phyloP scores from a whole-genome alignment of 208 protist genomes.

The Leishmania tropica region DNA sequence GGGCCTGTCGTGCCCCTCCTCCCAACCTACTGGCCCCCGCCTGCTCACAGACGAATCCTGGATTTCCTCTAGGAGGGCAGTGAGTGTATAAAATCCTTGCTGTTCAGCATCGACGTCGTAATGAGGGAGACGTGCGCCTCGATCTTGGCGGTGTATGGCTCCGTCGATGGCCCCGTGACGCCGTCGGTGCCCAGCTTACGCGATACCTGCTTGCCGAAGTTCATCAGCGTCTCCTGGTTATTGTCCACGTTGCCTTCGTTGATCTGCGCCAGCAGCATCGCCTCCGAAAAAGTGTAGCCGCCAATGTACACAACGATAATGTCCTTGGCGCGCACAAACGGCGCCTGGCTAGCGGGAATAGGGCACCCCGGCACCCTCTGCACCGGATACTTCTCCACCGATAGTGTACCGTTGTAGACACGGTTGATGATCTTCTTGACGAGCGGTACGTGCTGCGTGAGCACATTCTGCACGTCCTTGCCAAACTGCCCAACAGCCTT shows the following conservation, averaged over 20 bases:
- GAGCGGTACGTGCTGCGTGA: slow-evolving; percentile 96
- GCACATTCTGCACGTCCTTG: slow-evolving; percentile 95
- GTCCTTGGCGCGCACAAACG: slow-evolving; percentile 73
- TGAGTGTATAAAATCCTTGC: slow-evolving; percentile 76
- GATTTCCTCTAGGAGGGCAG: slow-evolving; percentile 27
- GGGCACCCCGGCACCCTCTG: slow-evolving; percentile 64
- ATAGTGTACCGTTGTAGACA: slow-evolving; percentile 80
- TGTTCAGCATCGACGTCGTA: slow-evolving; percentile 82
- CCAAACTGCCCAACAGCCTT: slow-evolving; percentile 83
- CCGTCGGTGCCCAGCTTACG: slow-evolving; percentile 40
- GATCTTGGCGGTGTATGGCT: slow-evolving; percentile 84
- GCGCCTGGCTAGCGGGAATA: slow-evolving; percentile 50
- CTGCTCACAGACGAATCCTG: neutral
- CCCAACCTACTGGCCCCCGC: neutral
- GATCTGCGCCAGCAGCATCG: slow-evolving; percentile 74
- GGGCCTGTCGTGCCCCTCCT: neutral
- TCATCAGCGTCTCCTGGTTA: slow-evolving; percentile 81
- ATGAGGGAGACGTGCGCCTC: slow-evolving; percentile 75
- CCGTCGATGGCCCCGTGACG: slow-evolving; percentile 32
- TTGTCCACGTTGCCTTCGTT: slow-evolving; percentile 82
- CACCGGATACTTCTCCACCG: slow-evolving; percentile 67
- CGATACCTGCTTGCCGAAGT: slow-evolving; percentile 70
- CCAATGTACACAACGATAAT: slow-evolving; percentile 85
- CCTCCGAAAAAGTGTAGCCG: slow-evolving; percentile 84
- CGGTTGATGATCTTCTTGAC: slow-evolving; percentile 91